phyloP scores from a whole-genome alignment of 768 basidiomycete species.

The Mycena olivaceomarginata region DNA sequence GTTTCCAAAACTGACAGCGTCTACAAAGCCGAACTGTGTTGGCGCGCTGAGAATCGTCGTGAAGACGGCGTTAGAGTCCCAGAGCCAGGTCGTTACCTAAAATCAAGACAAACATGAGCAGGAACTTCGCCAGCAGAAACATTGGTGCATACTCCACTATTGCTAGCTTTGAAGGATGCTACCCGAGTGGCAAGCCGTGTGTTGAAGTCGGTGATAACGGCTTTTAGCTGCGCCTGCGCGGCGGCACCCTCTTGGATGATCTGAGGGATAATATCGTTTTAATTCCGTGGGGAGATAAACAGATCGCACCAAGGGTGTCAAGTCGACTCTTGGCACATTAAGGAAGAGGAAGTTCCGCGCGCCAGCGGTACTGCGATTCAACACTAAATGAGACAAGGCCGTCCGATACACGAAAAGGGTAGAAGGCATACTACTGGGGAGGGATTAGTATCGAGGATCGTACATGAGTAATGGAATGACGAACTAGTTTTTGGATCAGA shows the following conservation, averaged over 20 bases:
- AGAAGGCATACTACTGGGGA: slow-evolving; percentile 55
- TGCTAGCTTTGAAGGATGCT: slow-evolving; percentile 61
- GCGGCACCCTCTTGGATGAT: slow-evolving; percentile 65
- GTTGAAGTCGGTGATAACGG: slow-evolving; percentile 73
- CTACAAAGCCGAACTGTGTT: slow-evolving; percentile 70
- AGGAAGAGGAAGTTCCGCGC: slow-evolving; percentile 75
- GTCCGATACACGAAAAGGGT: not conserved
- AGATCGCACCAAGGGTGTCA: slow-evolving; percentile 61
- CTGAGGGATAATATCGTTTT: slow-evolving; percentile 49
- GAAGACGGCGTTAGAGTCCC: slow-evolving; percentile 71
- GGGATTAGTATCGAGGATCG: slow-evolving; percentile 40
- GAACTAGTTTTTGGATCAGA: slow-evolving; percentile 69
- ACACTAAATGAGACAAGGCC: not conserved
- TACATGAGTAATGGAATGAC: slow-evolving; percentile 22
- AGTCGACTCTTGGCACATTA: slow-evolving; percentile 63
- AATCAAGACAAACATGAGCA: not conserved
- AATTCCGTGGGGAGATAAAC: not conserved
- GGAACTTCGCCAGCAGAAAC: too few relatives aligned
- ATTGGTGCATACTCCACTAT: slow-evolving; percentile 64
- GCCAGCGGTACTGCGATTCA: slow-evolving; percentile 63
- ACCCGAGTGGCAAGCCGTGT: slow-evolving; percentile 64
- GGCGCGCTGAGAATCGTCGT: slow-evolving; percentile 70
- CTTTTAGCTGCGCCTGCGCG: slow-evolving; percentile 63
- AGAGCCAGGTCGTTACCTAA: slow-evolving; percentile 68
- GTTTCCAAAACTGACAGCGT: slow-evolving; percentile 63